phyloP scores from a whole-genome alignment of 345 rosid species.

The Triadica sebifera region DNA sequence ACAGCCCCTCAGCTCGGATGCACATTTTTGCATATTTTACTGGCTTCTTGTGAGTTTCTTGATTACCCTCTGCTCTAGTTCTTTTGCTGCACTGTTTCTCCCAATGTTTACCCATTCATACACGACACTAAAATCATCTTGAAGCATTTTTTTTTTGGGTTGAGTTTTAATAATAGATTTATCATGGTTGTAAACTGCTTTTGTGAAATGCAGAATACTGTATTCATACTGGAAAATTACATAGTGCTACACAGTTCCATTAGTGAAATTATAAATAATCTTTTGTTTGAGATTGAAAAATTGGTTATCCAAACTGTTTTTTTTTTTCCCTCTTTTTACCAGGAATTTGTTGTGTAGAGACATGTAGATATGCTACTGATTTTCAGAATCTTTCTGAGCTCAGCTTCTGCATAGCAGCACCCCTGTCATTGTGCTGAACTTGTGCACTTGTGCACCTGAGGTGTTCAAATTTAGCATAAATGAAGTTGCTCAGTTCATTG shows the following conservation, averaged over 20 bases:
- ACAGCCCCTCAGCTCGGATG: constrained; percentile 65
- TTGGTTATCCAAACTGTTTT: not conserved
- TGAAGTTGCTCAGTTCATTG: constrained; percentile 41
- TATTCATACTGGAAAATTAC: not conserved
- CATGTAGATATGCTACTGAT: constrained; percentile 2
- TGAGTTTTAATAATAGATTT: not conserved
- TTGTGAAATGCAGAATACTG: not conserved
- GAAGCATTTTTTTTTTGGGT: not conserved
- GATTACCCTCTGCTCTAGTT: not conserved
- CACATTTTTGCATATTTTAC: constrained; percentile 57
- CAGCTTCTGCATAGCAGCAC: constrained; percentile 62
- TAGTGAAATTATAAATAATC: no score
- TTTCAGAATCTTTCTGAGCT: constrained; percentile 12
- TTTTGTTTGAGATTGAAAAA: not conserved
- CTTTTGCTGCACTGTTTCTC: no score
- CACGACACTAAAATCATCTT: not conserved
- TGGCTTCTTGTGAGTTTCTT: constrained; percentile 59
- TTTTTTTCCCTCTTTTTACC: not conserved
- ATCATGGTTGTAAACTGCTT: not conserved
- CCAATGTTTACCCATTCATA: no score
- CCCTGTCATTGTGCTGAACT: constrained; percentile 71
- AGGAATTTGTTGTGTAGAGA: not conserved
- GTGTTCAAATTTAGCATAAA: constrained; percentile 39
- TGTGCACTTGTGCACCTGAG: constrained; percentile 36
- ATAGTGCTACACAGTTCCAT: no score